A percentile compares a stretch with the other conserved stretches of the same genome.
These are phyloP conservation scores for Kitagawia praeruptora DNA, from an alignment of 129 eudicot genomes.

Conservation along the genomic window DNA sequence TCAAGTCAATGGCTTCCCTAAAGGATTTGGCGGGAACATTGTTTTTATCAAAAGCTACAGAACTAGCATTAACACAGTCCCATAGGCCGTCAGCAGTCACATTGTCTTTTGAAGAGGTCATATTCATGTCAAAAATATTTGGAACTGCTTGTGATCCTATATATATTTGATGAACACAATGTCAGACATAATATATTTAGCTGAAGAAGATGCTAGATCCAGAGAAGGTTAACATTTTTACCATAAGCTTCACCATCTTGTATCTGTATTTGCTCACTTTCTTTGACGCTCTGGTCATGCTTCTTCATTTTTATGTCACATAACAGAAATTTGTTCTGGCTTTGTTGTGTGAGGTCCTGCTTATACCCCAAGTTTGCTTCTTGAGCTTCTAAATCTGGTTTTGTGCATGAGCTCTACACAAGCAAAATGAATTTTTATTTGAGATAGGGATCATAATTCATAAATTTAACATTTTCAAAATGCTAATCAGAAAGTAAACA, in stretches of 20 bases:
- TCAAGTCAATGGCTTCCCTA: conserved; percentile 82
- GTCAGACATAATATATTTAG: conserved; percentile 4
- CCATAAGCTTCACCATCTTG: conserved; percentile 27
- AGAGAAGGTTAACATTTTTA: not conserved
- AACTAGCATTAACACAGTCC: conserved; percentile 17
- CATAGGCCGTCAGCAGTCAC: conserved; percentile 17
- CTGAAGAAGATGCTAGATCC: not conserved
- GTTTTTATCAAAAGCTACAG: conserved; percentile 19
- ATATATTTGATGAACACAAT: not conserved
- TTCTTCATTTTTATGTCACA: conserved; percentile 8
- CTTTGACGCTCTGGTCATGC: conserved; percentile 12
- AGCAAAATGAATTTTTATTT: conserved; percentile 7
- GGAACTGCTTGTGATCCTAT: conserved; percentile 19
- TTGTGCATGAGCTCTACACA: conserved; percentile 84
- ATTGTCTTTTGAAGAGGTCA: conserved; percentile 22
- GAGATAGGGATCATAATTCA: not conserved
- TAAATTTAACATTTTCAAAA: conserved; percentile 6
- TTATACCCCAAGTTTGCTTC: conserved; percentile 30
- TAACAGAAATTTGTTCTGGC: conserved; percentile 18
- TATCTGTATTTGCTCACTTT: conserved; percentile 14
- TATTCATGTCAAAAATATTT: conserved; percentile 6
- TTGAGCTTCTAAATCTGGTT: conserved; percentile 69
- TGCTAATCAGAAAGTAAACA: not conserved
- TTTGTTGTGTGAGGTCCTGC: conserved; percentile 32
- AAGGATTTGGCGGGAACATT: conserved; percentile 22